Base-by-base conservation (phyloP, 2,329 filamentous ascomycete genomes). In the Paecilomyces formosus region DNA sequence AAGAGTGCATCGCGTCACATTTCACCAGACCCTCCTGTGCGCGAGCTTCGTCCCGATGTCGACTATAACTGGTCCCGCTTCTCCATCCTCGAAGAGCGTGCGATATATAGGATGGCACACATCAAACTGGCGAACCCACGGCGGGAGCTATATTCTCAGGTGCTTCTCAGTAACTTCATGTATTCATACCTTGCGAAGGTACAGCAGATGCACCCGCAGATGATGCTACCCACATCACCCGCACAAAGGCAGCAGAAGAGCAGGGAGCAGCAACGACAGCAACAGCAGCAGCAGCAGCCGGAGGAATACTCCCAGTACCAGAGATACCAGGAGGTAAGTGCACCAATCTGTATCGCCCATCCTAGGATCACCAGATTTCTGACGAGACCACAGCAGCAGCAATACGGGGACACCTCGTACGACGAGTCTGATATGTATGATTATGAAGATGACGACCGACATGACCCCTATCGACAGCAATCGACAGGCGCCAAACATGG, bases 151-250 rank as follows among this genome's bases (percentile, higher is more conserved):
- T 88, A 96, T 70, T 97, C 93, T 60, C 94, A 99, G 74, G 94
- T 99, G 22, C 81, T 99, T 60, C 83, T 99, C 65, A 97, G 92
- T 76, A 99, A 99, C 74, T 99, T 99, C 76, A 99, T 99, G 94
- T 99, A 99, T 78, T 94, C 92, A 58, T 99, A 99, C 73, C 83
- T 99, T 63, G 94, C 94, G 62, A 99, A 97, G 74, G 94, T 99
- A 53, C 94, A 99, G 76, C 92, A 95, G 68, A 97, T 97, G 90
- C 94, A 99, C 73, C 94, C 94, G 51, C 90, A 96, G 70, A 90
- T 97, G 76, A 90, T 95, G 68, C 87, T 96, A 51, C 90, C 90
- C n/a, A 84, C 89, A 35, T 92, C 89, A 55, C 79, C 81, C 15
- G 86, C 89, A 35, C 91, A 92, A 66, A 87, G 88, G 60, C 71